These are phyloP conservation scores for Lodderomyces oxycetoniae DNA, from an alignment of 1,139 yeast species.

Conservation along the genomic window DNA sequence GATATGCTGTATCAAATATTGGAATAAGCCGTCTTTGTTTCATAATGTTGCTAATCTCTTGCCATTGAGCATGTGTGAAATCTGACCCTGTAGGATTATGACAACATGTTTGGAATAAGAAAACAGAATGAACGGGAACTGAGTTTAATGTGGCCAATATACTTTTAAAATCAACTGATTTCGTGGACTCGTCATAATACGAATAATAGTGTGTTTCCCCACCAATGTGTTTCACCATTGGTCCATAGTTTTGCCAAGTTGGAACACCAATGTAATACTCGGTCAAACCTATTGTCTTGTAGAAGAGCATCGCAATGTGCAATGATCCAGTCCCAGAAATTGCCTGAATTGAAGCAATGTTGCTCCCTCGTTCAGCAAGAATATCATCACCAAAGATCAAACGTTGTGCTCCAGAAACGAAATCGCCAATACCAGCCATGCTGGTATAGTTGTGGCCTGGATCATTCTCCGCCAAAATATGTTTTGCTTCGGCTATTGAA, in stretches of 20 bases:
- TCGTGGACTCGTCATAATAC: constrained; percentile 30
- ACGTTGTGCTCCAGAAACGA: constrained; percentile 31
- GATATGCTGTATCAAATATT: constrained; percentile 88
- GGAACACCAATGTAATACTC: constrained; percentile 38
- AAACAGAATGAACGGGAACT: constrained; percentile 30
- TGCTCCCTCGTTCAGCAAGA: constrained; percentile 21
- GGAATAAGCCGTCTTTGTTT: constrained; percentile 58
- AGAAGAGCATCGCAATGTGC: constrained; percentile 34
- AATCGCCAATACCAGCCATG: constrained; percentile 41
- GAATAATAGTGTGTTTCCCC: constrained; percentile 24
- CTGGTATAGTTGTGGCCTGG: constrained; percentile 44
- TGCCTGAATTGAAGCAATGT: constrained; percentile 37
- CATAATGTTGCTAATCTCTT: constrained; percentile 57
- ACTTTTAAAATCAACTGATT: constrained; percentile 28
- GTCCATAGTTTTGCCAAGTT: constrained; percentile 39
- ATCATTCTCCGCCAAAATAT: constrained; percentile 27
- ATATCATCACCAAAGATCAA: constrained; percentile 31
- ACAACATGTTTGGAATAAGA: constrained; percentile 85
- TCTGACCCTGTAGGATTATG: constrained; percentile 97
- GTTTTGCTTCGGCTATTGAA: constrained; percentile 34
- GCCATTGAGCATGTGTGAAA: constrained; percentile 79
- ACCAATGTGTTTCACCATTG: constrained; percentile 32
- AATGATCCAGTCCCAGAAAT: constrained; percentile 45
- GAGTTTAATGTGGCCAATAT: constrained; percentile 23
- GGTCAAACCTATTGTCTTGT: constrained; percentile 24